Base-by-base conservation (phyloP, 495 filamentous ascomycete genomes). In the Podospora sp. region DNA sequence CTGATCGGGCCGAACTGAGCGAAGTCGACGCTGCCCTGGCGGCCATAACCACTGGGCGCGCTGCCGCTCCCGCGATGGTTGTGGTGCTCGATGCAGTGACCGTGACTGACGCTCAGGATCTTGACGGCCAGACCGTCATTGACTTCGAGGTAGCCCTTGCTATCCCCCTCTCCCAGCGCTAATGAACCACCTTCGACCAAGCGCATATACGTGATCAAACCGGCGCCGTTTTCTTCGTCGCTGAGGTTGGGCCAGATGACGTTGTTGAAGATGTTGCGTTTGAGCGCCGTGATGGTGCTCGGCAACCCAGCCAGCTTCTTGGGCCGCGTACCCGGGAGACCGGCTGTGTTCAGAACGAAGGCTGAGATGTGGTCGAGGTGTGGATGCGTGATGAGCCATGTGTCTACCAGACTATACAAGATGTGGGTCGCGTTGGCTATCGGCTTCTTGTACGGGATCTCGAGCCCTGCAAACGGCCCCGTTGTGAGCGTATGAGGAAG, bases 171-270 rank as follows among this genome's bases (percentile, higher is more conserved):
- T 12, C 92, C 92, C 18, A 96, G 81, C 7, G 90, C 88, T 12
- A 89, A 86, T 55, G 92, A 92, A 12, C 93, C 93, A n/a, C 92
- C 93, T 72, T 97, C 92, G 1, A 89, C 86, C 22, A 99, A 80
- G 26, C 95, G 88, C 76, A 92, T 91, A 69, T 96, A 98, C 9
- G 92, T 97, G 29, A 98, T 86, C 6, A 99, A 81, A 1, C 96
- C 96, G 25, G 93, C 92, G 16, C 96, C 95, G 33, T 92, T 92
- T 75, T 96, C 93, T 80, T 99, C 96, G 77, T 98, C 93, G 0
- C 93, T 95, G 36, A 99, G 81, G 70, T 99, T 99, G 0, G 95
- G 95, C 96, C 96, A 99, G 60, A 99, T 96, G 53, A 97, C 77
- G 73, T 97, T 93, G 79, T 99, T 99, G 81, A 98, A 99, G 64